Conservation (phyloP, 1,284 basidiomycete genomes). For the Irpex sp. region DNA sequence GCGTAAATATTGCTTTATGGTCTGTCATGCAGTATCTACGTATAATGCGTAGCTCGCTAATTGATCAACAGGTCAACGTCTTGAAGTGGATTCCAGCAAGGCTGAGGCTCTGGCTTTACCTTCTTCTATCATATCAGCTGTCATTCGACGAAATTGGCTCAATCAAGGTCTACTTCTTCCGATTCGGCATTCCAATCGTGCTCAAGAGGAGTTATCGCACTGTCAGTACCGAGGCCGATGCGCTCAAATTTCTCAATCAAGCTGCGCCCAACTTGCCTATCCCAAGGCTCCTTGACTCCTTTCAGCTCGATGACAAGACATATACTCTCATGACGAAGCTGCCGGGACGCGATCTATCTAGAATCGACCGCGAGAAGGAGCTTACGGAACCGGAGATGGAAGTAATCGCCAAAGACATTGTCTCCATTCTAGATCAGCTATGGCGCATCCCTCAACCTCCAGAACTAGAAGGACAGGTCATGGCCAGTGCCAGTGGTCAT, state of each 20-base stretch:
- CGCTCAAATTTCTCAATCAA: constrained; percentile 17
- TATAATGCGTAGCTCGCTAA: not conserved
- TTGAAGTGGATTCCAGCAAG: not conserved
- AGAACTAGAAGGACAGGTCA: constrained; percentile 15
- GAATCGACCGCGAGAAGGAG: not conserved
- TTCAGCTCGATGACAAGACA: constrained; percentile 11
- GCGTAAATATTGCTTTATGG: too few species aligned
- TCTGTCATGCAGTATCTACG: not conserved
- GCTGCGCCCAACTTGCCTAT: constrained; percentile 18
- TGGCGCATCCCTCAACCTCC: constrained; percentile 18
- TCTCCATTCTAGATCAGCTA: constrained; percentile 10
- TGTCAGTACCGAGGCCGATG: constrained; percentile 19
- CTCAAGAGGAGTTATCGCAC: constrained; percentile 15
- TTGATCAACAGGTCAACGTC: not conserved
- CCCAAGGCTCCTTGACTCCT: constrained; percentile 16
- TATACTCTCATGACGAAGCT: constrained; percentile 23
- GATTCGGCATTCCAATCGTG: constrained; percentile 19
- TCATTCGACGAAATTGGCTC: not conserved
- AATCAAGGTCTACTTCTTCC: constrained; percentile 9
- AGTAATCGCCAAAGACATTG: constrained; percentile 14
- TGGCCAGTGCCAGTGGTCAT: constrained; percentile 22
- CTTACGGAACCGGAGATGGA: constrained; percentile 2
- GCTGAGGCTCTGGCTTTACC: not conserved
- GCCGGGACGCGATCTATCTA: constrained; percentile 13
- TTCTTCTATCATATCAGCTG: not conserved